These are phyloP conservation scores for Hypoxylon cercidicola DNA, from an alignment of 495 filamentous ascomycete species.

Conservation along the genomic window DNA sequence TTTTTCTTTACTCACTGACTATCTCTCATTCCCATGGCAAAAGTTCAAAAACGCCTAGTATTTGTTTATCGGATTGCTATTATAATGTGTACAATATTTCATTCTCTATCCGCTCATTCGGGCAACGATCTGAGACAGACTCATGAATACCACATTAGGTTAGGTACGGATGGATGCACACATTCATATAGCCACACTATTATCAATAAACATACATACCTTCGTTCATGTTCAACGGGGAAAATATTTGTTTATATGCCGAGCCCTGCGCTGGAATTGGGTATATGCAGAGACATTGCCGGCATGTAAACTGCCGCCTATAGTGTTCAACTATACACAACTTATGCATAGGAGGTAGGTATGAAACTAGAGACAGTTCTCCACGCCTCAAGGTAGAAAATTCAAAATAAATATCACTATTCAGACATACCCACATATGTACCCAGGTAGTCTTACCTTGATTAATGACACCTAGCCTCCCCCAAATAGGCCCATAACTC, in stretches of 20 bases:
- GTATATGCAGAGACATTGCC: no score
- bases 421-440: no score
- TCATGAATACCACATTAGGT: not conserved
- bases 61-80: conserved; percentile 29
- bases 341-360: no score
- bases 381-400: no score
- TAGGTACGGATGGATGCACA: not conserved
- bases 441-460: no score
- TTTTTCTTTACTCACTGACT: conserved; percentile 14
- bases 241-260: not conserved
- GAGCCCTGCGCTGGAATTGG: not conserved
- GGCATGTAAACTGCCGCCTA: no score
- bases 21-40: conserved; percentile 5
- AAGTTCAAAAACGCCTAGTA: conserved; percentile 10
- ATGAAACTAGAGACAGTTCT: no score
- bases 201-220: not conserved
- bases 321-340: no score
- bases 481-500: no score
- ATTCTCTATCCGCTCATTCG: conserved; percentile 8
- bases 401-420: no score
- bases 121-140: conserved; percentile 29
- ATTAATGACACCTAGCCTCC: no score
- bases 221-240: not conserved
- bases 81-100: conserved; percentile 33
- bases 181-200: conserved; percentile 4